Percentiles rank a stretch among this genome's conserved stretches.
Conservation (phyloP, 345 rosid genomes). For the Brassica nigra region DNA sequence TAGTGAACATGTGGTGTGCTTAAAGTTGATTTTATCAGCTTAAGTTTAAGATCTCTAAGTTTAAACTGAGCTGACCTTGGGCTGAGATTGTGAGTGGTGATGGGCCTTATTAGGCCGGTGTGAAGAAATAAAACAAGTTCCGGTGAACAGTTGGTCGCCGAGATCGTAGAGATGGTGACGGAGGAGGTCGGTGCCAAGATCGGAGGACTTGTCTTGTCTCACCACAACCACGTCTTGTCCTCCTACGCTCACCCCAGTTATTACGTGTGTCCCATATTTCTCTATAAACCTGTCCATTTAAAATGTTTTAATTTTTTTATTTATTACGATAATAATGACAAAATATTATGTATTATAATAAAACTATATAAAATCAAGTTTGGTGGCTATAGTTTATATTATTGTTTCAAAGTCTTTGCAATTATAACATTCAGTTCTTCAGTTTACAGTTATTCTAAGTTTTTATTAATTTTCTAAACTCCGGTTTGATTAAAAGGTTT, state of each 20-base stretch:
- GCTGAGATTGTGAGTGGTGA: slow-evolving; percentile 25
- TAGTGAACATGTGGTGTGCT: background rate
- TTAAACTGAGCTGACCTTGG: slow-evolving; percentile 49
- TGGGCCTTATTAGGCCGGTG: slow-evolving; percentile 41
- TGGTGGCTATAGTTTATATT: background rate
- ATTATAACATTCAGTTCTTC: slow-evolving; percentile 17
- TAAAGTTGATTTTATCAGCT: slow-evolving; percentile 3
- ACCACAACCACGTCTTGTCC: slow-evolving; percentile 76
- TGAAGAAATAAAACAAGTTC: slow-evolving; percentile 59
- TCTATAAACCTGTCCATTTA: slow-evolving; percentile 69
- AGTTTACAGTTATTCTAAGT: slow-evolving; percentile 6
- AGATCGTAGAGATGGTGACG: slow-evolving; percentile 68
- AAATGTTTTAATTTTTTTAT: background rate
- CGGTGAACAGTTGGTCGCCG: slow-evolving; percentile 82
- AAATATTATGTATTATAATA: background rate
- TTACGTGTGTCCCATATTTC: slow-evolving; percentile 84
- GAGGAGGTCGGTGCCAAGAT: slow-evolving; percentile 56
- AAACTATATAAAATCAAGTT: background rate
- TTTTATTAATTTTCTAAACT: slow-evolving; percentile 1
- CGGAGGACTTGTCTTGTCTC: slow-evolving; percentile 67
- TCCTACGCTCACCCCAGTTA: slow-evolving; percentile 78
- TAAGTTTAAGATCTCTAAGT: background rate
- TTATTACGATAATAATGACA: background rate
- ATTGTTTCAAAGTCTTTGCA: slow-evolving; percentile 31
- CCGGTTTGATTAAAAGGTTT: background rate